Conservation (phyloP, 2,329 filamentous ascomycete species). For the Fusarium sp. region DNA sequence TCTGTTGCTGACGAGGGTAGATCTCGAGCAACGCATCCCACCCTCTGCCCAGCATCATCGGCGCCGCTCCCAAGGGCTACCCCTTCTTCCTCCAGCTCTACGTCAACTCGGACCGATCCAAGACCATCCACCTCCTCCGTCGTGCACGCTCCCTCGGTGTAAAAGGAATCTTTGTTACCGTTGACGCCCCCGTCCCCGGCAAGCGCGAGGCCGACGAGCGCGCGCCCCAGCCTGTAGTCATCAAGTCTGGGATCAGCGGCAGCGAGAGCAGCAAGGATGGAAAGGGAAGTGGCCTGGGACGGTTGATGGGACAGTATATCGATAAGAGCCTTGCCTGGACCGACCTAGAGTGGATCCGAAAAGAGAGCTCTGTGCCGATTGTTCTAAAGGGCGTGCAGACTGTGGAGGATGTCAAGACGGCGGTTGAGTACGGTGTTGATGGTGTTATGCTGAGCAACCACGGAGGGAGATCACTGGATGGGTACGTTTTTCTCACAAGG, state of each 20-base stretch:
- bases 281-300: constrained; percentile 62
- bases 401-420: constrained; percentile 62
- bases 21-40: constrained; percentile 44
- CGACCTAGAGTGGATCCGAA: constrained; percentile 62
- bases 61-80: constrained; percentile 33
- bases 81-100: constrained; percentile 57
- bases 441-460: constrained; percentile 67
- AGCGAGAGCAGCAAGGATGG: constrained; percentile 57
- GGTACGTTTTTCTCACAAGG: constrained; percentile 29
- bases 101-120: constrained; percentile 60
- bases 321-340: constrained; percentile 62
- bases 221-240: constrained; percentile 55
- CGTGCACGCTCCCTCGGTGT: constrained; percentile 58
- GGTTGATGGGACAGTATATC: constrained; percentile 61
- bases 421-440: constrained; percentile 59
- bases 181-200: constrained; percentile 64
- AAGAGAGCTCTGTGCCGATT: constrained; percentile 58
- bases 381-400: constrained; percentile 66
- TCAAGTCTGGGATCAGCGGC: constrained; percentile 51
- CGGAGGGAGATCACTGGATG: constrained; percentile 65
- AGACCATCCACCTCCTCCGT: constrained; percentile 57
- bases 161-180: constrained; percentile 59
- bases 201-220: constrained; percentile 67
- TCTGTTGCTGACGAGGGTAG: constrained; percentile 2
- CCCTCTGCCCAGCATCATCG: constrained; percentile 40